Conservation (phyloP, 257 asterid genomes). For the Penstemon eatonii region DNA sequence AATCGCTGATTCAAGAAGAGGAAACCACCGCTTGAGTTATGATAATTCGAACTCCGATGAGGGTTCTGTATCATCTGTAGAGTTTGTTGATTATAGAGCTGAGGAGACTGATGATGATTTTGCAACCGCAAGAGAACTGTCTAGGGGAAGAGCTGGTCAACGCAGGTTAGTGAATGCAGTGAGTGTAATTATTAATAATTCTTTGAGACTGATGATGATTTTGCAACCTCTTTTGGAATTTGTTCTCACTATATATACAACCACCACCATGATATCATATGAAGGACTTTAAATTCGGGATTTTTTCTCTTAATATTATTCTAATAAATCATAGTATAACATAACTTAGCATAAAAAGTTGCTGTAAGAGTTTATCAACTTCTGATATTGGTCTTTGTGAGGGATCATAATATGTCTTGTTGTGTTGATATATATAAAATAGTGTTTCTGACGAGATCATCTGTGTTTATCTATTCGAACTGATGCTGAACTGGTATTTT, state of each 20-base stretch:
- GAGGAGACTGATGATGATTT: constrained; percentile 47
- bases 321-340: too few relatives aligned
- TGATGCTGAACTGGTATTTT: constrained; percentile 2
- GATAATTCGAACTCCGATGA: constrained; percentile 76
- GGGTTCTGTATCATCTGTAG: constrained; percentile 73
- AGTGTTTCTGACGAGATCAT: background rate
- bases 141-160: constrained; percentile 57
- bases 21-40: constrained; percentile 51
- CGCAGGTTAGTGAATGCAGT: constrained; percentile 48
- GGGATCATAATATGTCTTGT: background rate
- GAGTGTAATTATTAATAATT: too few relatives aligned
- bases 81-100: constrained; percentile 52
- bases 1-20: constrained; percentile 63
- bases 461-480: background rate
- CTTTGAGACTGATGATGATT: too few relatives aligned
- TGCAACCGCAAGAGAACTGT: constrained; percentile 44
- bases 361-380: background rate
- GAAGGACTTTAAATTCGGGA: too few relatives aligned
- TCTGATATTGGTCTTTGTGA: background rate
- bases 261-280: too few relatives aligned
- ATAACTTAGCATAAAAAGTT: background rate
- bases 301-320: too few relatives aligned
- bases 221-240: too few relatives aligned
- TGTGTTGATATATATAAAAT: background rate
- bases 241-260: too few relatives aligned